Evolutionary conservation across 208 protist genomes (phyloP).

Genomic region (Angomonas desouzai): DNA sequence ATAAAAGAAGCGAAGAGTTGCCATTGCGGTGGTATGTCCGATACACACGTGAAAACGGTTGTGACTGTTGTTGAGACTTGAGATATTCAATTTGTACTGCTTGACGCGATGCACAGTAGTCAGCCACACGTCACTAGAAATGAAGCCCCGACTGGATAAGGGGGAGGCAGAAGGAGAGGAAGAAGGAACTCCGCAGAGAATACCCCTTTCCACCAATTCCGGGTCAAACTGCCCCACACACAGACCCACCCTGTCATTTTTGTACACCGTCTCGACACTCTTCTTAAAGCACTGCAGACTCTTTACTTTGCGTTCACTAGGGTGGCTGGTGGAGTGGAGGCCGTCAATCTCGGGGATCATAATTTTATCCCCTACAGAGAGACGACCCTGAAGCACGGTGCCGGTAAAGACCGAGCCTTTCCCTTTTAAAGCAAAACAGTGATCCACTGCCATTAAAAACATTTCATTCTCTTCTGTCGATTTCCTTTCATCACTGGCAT

Average conservation of each 20-base stretch:
- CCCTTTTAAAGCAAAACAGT: conserved; percentile 97
- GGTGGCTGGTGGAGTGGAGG: background rate
- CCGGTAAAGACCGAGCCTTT: conserved; percentile 96
- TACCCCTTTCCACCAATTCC: conserved; percentile 83
- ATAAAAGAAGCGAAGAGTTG: conserved; percentile 67
- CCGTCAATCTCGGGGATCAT: conserved; percentile 85
- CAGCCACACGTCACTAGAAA: conserved; percentile 29
- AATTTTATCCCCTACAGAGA: conserved; percentile 81
- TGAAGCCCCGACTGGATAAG: conserved; percentile 11
- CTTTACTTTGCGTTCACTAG: conserved; percentile 76
- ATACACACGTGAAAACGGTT: conserved; percentile 74
- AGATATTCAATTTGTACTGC: conserved; percentile 67
- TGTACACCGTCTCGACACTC: conserved; percentile 59
- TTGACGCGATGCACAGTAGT: conserved; percentile 59
- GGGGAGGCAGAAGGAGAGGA: background rate
- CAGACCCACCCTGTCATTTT: conserved; percentile 91
- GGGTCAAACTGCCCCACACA: conserved; percentile 92
- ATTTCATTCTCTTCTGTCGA: conserved; percentile 2
- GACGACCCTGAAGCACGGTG: conserved; percentile 88
- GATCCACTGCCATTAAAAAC: conserved; percentile 96
- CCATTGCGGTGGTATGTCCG: conserved; percentile 88
- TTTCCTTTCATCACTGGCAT: background rate
- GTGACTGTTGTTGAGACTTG: conserved; percentile 39
- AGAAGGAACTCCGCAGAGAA: conserved; percentile 47
- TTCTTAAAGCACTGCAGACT: conserved; percentile 94